A percentile compares a stretch with the other conserved stretches of the same genome.
Conservation (phyloP, 2,329 filamentous ascomycete genomes). For the Leptographium wingfieldii region DNA sequence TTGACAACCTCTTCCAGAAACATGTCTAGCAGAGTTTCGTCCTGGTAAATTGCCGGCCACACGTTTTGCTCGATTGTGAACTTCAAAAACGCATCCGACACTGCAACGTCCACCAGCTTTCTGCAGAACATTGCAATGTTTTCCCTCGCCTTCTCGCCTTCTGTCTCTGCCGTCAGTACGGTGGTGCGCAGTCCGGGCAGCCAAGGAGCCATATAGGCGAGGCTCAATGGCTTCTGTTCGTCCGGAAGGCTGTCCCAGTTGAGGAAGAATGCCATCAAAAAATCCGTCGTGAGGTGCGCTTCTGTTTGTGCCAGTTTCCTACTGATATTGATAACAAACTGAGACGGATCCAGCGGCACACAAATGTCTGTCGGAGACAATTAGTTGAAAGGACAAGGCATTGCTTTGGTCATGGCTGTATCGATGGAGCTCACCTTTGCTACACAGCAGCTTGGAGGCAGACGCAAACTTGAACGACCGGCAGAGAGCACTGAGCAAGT, state of each 20-base stretch:
- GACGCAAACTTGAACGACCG: slow-evolving; percentile 55
- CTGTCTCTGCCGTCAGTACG: slow-evolving; percentile 43
- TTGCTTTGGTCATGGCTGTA: not conserved
- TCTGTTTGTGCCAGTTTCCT: slow-evolving; percentile 49
- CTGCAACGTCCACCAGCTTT: slow-evolving; percentile 53
- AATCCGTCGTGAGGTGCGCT: slow-evolving; percentile 55
- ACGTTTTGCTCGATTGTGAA: slow-evolving; percentile 52
- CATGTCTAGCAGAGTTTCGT: slow-evolving; percentile 53
- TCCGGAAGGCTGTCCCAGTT: slow-evolving; percentile 59
- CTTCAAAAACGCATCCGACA: slow-evolving; percentile 45
- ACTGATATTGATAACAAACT: slow-evolving; percentile 54
- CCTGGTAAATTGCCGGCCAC: slow-evolving; percentile 51
- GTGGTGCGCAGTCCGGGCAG: slow-evolving; percentile 47
- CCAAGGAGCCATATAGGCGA: slow-evolving; percentile 62
- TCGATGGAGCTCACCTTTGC: slow-evolving; percentile 36
- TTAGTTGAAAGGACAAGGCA: not conserved
- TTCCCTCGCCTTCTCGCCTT: slow-evolving; percentile 54
- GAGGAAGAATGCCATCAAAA: slow-evolving; percentile 61
- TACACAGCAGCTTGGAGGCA: slow-evolving; percentile 47
- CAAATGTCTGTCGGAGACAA: slow-evolving; percentile 37
- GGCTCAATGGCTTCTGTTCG: slow-evolving; percentile 52
- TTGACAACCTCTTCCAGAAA: slow-evolving; percentile 56
- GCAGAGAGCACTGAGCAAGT: slow-evolving; percentile 53
- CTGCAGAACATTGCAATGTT: slow-evolving; percentile 51
- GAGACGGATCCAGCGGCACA: slow-evolving; percentile 49